Evolutionary conservation across 1,139 yeast species (phyloP).

Genomic region (Yamadazyma aaseri): DNA sequence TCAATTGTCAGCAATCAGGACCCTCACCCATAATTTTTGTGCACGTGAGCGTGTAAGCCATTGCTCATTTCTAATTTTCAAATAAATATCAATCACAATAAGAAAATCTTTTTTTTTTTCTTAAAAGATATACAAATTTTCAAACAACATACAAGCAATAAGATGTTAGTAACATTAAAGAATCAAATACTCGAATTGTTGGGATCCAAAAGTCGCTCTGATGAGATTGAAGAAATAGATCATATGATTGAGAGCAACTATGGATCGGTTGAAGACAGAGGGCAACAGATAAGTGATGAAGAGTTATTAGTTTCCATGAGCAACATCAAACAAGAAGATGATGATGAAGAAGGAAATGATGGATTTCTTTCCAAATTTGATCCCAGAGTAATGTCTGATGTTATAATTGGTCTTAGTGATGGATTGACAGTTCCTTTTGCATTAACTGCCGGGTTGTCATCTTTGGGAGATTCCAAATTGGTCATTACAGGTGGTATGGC

Average conservation of each 20-base stretch:
- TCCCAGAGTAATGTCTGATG: constrained; percentile 79
- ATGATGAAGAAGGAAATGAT: constrained; percentile 23
- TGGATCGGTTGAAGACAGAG: constrained; percentile 40
- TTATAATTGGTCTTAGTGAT: constrained; percentile 76
- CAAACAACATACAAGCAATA: not conserved
- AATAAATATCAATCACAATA: constrained; percentile 5
- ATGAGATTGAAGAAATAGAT: constrained; percentile 35
- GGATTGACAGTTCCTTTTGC: constrained; percentile 87
- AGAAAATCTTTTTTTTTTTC: not conserved
- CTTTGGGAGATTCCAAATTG: constrained; percentile 69
- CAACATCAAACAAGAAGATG: constrained; percentile 21
- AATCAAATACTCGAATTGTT: constrained; percentile 32
- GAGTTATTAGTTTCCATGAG: constrained; percentile 33
- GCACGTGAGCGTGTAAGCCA: constrained; percentile 4
- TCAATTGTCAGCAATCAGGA: constrained; percentile 13
- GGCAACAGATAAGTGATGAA: constrained; percentile 37
- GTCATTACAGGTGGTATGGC: constrained; percentile 88
- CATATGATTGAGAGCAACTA: constrained; percentile 38
- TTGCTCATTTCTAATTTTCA: constrained; percentile 2
- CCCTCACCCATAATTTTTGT: constrained; percentile 6
- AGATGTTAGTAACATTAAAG: constrained; percentile 37
- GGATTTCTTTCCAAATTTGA: constrained; percentile 48
- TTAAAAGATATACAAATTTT: not conserved
- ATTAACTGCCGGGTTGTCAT: constrained; percentile 76
- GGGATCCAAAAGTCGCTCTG: constrained; percentile 22